Percentiles rank a stretch among this genome's conserved stretches.
Evolutionary conservation across 768 basidiomycete genomes (phyloP).

Genomic region (Amanita phalloides): DNA sequence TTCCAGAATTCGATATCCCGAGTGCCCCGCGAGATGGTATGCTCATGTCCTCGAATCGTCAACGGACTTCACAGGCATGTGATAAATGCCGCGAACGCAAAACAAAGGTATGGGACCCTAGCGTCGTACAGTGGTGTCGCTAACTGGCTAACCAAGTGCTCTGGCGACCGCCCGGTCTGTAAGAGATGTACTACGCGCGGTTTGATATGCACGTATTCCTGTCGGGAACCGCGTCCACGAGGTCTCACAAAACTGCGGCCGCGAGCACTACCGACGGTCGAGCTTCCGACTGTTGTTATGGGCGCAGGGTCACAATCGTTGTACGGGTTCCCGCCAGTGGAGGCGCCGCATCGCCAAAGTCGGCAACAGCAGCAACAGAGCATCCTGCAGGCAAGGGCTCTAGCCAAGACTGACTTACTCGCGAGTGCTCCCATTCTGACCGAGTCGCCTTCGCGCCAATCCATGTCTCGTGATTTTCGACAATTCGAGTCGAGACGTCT

Average conservation of each 20-base stretch:
- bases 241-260: slow-evolving; percentile 20
- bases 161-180: slow-evolving; percentile 45
- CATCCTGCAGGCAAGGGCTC: not conserved
- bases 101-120: slow-evolving; percentile 32
- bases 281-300: not conserved
- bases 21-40: not conserved
- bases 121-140: not conserved
- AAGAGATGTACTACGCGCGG: slow-evolving; percentile 37
- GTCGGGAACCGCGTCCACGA: slow-evolving; percentile 24
- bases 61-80: slow-evolving; percentile 43
- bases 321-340: not conserved
- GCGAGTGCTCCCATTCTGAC: not conserved
- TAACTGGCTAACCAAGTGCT: slow-evolving; percentile 28
- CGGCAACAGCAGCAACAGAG: not conserved
- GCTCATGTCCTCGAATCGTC: slow-evolving; percentile 17
- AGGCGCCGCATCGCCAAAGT: not conserved
- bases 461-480: slow-evolving; percentile 1
- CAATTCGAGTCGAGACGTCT: slow-evolving; percentile 1
- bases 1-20: slow-evolving; percentile 1
- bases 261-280: slow-evolving; percentile 6
- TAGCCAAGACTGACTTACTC: not conserved
- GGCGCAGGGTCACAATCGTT: not conserved
- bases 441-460: not conserved
- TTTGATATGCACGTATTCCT: slow-evolving; percentile 39
- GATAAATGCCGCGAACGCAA: slow-evolving; percentile 48